Conservation (phyloP, 2,329 filamentous ascomycete genomes). For the Truncatella angustata region DNA sequence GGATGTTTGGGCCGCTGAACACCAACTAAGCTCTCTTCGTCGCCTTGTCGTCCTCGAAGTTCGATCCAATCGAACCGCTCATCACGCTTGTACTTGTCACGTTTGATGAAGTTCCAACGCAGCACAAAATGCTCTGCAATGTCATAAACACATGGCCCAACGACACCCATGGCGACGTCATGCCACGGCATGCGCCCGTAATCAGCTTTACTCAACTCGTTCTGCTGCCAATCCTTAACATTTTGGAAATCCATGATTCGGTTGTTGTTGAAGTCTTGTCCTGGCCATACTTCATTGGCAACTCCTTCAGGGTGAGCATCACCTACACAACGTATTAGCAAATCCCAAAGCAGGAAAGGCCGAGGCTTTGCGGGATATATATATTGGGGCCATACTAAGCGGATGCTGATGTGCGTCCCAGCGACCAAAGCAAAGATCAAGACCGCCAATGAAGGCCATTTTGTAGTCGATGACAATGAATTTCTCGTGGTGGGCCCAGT, state of each 20-base stretch:
- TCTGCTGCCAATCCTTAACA: constrained; percentile 88
- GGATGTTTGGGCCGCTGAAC: constrained; percentile 89
- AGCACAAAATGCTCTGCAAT: constrained; percentile 94
- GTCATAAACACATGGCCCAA: constrained; percentile 87
- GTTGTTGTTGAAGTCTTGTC: constrained; percentile 98
- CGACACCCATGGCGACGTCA: constrained; percentile 88
- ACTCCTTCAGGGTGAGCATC: constrained; percentile 86
- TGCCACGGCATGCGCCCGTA: constrained; percentile 98
- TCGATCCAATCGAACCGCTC: constrained; percentile 80
- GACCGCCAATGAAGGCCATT: constrained; percentile 86
- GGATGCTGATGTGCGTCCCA: constrained; percentile 89
- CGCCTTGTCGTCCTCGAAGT: constrained; percentile 70
- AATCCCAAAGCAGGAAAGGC: too few species aligned
- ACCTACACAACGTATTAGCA: not conserved
- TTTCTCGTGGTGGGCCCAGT: constrained; percentile 89
- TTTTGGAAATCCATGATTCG: constrained; percentile 93
- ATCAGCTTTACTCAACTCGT: constrained; percentile 87
- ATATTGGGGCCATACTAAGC: constrained; percentile 46
- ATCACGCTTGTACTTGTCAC: constrained; percentile 96
- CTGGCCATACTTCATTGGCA: constrained; percentile 82
- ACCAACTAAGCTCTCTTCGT: constrained; percentile 81
- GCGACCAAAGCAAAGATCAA: constrained; percentile 93
- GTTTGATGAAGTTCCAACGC: constrained; percentile 95
- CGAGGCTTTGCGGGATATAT: too few species aligned
- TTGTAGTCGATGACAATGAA: constrained; percentile 93